Conservation (phyloP, 2,329 filamentous ascomycete species). For the Tolypocladium tundrense region DNA sequence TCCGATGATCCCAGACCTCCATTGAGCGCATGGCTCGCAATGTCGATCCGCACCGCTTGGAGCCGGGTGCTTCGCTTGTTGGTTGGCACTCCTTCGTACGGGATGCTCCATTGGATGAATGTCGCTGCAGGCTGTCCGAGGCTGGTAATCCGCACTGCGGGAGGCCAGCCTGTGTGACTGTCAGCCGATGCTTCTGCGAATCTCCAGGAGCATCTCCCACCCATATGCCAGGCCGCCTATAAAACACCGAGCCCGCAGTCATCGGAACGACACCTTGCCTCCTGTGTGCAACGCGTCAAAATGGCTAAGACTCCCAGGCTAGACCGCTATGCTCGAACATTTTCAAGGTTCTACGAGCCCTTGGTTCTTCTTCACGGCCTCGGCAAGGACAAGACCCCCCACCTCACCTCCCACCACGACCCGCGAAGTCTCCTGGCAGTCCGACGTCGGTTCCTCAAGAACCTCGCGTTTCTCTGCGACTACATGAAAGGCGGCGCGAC, state of each 20-base stretch:
- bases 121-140: not conserved
- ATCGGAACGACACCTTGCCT: not conserved
- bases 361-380: conserved; percentile 9
- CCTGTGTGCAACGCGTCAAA: not conserved
- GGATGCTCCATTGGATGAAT: not conserved
- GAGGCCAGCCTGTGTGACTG: not conserved
- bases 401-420: not conserved
- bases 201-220: too few species aligned
- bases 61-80: too few species aligned
- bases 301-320: conserved; percentile 9
- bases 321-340: conserved; percentile 4
- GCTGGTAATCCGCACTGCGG: not conserved
- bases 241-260: not conserved
- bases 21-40: too few species aligned
- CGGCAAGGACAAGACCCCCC: not conserved
- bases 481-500: conserved; percentile 32
- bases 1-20: too few species aligned
- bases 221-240: not conserved
- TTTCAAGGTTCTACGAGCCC: conserved; percentile 12
- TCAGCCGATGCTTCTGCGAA: too few species aligned
- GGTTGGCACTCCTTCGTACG: too few species aligned
- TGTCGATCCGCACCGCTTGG: too few species aligned
- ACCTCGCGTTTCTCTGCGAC: conserved; percentile 35
- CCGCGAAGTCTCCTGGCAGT: not conserved
- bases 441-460: conserved; percentile 22